Evolutionary conservation across 192 early-diverging fungal species (phyloP).

Genomic region (Podila epicladia): DNA sequence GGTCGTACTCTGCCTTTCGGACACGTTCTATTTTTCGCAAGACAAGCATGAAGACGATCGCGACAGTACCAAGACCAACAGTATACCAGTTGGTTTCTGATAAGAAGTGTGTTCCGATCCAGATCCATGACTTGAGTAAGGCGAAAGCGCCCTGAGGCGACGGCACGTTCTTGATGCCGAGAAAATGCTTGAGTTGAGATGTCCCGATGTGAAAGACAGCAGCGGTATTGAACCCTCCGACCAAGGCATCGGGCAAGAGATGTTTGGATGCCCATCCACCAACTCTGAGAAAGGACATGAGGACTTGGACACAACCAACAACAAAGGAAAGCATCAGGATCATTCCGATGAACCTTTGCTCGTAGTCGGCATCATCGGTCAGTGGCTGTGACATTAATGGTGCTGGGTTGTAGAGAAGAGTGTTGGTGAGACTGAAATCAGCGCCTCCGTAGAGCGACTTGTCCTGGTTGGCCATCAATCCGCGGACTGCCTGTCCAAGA

Average conservation of each 20-base stretch:
- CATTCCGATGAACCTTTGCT: constrained; percentile 41
- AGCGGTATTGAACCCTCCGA: constrained; percentile 50
- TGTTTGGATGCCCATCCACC: constrained; percentile 51
- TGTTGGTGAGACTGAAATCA: constrained; percentile 18
- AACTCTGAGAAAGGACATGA: constrained; percentile 40
- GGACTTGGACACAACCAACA: constrained; percentile 39
- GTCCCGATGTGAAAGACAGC: constrained; percentile 53
- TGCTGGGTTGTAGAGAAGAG: constrained; percentile 20
- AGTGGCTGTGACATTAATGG: background rate
- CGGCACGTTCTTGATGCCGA: constrained; percentile 35
- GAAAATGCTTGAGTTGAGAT: constrained; percentile 48
- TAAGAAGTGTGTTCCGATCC: constrained; percentile 22
- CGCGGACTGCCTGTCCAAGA: constrained; percentile 48
- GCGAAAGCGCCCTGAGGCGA: constrained; percentile 37
- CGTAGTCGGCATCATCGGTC: constrained; percentile 20
- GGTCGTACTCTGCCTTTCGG: constrained; percentile 30
- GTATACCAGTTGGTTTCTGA: constrained; percentile 43
- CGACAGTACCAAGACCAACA: constrained; percentile 24
- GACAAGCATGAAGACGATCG: constrained; percentile 38
- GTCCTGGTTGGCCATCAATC: constrained; percentile 26
- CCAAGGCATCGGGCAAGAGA: constrained; percentile 38
- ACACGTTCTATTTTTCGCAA: constrained; percentile 30
- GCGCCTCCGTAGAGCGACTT: background rate
- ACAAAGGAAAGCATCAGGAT: constrained; percentile 49
- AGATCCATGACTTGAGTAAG: constrained; percentile 40